phyloP scores from a whole-genome alignment of 495 filamentous ascomycete species.

The Hypomontagnella monticulosa region DNA sequence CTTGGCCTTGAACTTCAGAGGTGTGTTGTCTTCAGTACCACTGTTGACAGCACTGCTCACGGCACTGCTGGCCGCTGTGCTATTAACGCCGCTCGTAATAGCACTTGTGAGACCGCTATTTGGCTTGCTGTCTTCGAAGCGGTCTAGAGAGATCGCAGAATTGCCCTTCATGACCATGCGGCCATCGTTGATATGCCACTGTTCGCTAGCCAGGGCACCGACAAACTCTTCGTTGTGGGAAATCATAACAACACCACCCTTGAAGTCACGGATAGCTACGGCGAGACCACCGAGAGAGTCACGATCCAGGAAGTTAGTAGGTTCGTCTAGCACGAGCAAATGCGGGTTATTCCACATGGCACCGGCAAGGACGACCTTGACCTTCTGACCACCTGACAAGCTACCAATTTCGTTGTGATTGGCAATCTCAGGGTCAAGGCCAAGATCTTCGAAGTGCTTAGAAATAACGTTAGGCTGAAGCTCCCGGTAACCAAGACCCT shows the following conservation, averaged over 20 bases:
- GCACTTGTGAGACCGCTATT: conserved; percentile 64
- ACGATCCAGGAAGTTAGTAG: conserved; percentile 98
- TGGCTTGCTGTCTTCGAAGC: conserved; percentile 84
- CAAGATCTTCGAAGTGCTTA: conserved; percentile 98
- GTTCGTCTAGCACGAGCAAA: conserved; percentile 96
- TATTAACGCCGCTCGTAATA: conserved; percentile 60
- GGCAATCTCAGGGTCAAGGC: conserved; percentile 95
- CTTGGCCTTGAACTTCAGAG: conserved; percentile 87
- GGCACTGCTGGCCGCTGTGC: conserved; percentile 69
- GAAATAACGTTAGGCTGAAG: conserved; percentile 92
- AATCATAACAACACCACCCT: conserved; percentile 98
- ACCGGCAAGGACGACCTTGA: conserved; percentile 98
- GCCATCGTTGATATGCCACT: conserved; percentile 92
- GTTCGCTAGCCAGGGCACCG: conserved; percentile 90
- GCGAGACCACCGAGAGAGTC: conserved; percentile 95
- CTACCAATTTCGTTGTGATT: conserved; percentile 99
- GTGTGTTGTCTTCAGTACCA: conserved; percentile 77
- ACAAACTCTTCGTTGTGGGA: conserved; percentile 99
- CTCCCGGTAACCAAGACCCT: conserved; percentile 93
- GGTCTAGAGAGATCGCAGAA: conserved; percentile 73
- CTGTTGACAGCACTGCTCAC: conserved; percentile 79
- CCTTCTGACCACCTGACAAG: conserved; percentile 97
- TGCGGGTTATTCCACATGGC: conserved; percentile 99
- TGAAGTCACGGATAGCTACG: conserved; percentile 96
- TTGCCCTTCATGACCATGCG: conserved; percentile 84